Conservation (phyloP, 1,284 basidiomycete genomes). For the Laetiporus sulphureus region DNA sequence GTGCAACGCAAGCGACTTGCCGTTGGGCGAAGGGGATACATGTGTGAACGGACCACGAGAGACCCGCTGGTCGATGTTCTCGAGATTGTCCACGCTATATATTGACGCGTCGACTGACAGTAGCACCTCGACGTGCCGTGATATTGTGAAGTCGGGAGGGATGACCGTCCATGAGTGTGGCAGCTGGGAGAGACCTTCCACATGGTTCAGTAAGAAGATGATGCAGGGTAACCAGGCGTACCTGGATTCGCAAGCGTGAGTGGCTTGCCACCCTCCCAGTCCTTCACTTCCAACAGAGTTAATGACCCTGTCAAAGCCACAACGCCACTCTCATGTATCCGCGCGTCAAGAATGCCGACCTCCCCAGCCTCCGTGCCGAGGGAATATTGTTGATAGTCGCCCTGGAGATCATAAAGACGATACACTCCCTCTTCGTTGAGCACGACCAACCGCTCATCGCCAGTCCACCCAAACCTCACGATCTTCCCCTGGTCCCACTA, state of each 20-base stretch:
- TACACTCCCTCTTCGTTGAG: constrained; percentile 92
- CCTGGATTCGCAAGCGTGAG: constrained; percentile 64
- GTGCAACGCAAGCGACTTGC: constrained; percentile 85
- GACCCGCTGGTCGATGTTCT: constrained; percentile 83
- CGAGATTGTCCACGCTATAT: constrained; percentile 79
- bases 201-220: neutral
- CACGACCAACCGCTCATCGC: constrained; percentile 75
- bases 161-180: constrained; percentile 83
- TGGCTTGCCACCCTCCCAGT: constrained; percentile 73
- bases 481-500: constrained; percentile 85
- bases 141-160: constrained; percentile 80
- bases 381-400: constrained; percentile 80
- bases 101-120: constrained; percentile 76
- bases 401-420: constrained; percentile 83
- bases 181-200: constrained; percentile 61
- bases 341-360: constrained; percentile 79
- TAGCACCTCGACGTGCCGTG: constrained; percentile 82
- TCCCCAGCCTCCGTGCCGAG: constrained; percentile 84
- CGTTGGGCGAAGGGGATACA: constrained; percentile 87
- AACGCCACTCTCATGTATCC: constrained; percentile 81
- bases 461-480: constrained; percentile 79
- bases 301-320: constrained; percentile 81
- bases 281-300: constrained; percentile 78
- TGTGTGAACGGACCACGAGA: constrained; percentile 85
- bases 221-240: constrained; percentile 25